These are phyloP conservation scores for Typha latifolia DNA, from an alignment of 176 grass and related monocot genomes.

Conservation along the genomic window DNA sequence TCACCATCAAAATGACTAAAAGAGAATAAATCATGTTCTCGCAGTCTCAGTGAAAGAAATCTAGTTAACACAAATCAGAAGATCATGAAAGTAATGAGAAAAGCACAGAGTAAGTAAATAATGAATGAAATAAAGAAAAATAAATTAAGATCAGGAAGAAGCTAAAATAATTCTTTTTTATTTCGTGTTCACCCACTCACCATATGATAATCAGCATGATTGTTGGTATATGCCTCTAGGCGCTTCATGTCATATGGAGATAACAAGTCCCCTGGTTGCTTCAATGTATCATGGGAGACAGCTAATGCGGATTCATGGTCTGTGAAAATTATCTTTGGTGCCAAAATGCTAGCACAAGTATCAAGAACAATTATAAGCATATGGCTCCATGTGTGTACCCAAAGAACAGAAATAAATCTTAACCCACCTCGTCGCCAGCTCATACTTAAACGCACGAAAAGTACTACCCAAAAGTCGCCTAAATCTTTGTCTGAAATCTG, in stretches of 20 bases:
- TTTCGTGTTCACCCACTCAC: constrained; percentile 32
- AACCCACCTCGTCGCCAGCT: constrained; percentile 82
- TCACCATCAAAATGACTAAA: neutral
- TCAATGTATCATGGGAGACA: constrained; percentile 18
- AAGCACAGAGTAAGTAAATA: neutral
- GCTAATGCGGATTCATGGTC: constrained; percentile 29
- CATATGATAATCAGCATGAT: constrained; percentile 90
- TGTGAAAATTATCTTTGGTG: constrained; percentile 70
- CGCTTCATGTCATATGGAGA: constrained; percentile 88
- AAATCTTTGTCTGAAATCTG: constrained; percentile 91
- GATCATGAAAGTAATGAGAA: neutral
- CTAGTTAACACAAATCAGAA: neutral
- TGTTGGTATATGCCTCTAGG: constrained; percentile 86
- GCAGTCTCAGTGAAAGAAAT: neutral
- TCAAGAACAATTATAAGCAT: constrained; percentile 26
- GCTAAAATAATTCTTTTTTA: neutral
- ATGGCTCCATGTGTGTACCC: neutral
- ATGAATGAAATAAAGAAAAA: neutral
- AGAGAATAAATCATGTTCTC: neutral
- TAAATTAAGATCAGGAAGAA: neutral
- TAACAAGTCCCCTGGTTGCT: constrained; percentile 42
- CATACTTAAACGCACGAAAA: constrained; percentile 62
- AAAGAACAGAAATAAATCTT: constrained; percentile 1
- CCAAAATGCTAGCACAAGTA: constrained; percentile 54
- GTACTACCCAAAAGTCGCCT: constrained; percentile 67